Evolutionary conservation across 1,139 yeast species (phyloP).

Genomic region (Scheffersomyces illinoinensis): DNA sequence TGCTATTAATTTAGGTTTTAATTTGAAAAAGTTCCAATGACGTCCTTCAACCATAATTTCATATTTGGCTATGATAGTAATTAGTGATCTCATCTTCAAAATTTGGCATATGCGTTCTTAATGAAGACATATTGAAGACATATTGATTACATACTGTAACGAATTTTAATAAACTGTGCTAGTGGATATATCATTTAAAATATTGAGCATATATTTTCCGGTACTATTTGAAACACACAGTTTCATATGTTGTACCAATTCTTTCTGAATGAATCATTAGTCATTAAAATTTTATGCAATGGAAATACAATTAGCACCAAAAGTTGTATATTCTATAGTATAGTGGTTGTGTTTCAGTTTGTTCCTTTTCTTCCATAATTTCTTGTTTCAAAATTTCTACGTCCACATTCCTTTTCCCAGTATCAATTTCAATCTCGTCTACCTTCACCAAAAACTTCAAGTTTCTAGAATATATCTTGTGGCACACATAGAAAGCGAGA

Average conservation of each 20-base stretch:
- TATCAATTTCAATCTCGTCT: conserved; percentile 59
- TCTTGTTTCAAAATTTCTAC: conserved; percentile 65
- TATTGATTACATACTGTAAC: too few relatives aligned
- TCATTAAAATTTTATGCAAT: not conserved
- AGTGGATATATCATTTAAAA: too few relatives aligned
- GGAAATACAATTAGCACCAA: conserved; percentile 48
- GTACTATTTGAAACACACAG: too few relatives aligned
- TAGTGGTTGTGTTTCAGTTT: conserved; percentile 48
- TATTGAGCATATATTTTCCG: not conserved
- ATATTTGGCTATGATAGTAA: too few relatives aligned
- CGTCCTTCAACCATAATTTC: too few relatives aligned
- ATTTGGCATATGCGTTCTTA: too few relatives aligned
- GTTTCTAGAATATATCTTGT: conserved; percentile 36
- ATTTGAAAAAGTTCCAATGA: too few relatives aligned
- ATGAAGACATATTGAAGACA: too few relatives aligned
- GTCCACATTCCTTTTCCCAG: conserved; percentile 68
- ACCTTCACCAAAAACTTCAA: conserved; percentile 27
- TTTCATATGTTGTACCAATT: too few relatives aligned
- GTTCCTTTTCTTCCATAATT: conserved; percentile 59
- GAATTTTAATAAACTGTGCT: too few relatives aligned
- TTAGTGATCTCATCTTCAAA: too few relatives aligned
- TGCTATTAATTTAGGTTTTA: too few relatives aligned
- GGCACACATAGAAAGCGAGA: conserved; percentile 30
- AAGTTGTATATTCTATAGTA: conserved; percentile 49
- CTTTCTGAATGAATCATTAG: not conserved